Conservation (phyloP, 768 basidiomycete genomes). For the Tulasnella sp. region DNA sequence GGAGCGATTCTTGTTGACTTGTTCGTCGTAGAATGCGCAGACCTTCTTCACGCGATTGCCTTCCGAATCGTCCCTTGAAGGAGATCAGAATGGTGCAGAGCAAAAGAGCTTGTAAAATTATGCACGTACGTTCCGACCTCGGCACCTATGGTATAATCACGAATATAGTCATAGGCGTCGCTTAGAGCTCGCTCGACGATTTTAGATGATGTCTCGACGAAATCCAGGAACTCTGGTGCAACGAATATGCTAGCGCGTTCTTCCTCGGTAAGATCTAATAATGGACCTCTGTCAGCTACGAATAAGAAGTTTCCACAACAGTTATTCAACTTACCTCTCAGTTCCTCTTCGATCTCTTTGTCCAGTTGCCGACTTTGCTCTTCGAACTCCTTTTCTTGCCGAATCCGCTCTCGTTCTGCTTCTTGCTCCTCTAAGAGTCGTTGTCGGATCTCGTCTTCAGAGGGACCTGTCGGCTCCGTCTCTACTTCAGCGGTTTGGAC, state of each 20-base stretch:
- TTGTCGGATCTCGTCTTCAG: slow-evolving; percentile 76
- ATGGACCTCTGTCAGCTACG: neutral
- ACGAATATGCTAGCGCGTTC: slow-evolving; percentile 78
- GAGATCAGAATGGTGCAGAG: neutral
- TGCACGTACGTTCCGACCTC: slow-evolving; percentile 76
- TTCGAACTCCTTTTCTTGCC: slow-evolving; percentile 76
- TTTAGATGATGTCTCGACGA: slow-evolving; percentile 92
- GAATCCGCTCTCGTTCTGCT: slow-evolving; percentile 57
- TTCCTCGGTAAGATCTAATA: slow-evolving; percentile 80
- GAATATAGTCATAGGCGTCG: slow-evolving; percentile 95
- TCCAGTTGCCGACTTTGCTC: slow-evolving; percentile 84
- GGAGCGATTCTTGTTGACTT: slow-evolving; percentile 88
- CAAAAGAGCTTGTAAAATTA: neutral
- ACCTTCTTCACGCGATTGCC: slow-evolving; percentile 87
- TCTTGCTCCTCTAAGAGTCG: slow-evolving; percentile 71
- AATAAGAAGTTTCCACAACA: neutral
- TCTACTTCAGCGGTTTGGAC: slow-evolving; percentile 75
- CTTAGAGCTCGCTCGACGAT: slow-evolving; percentile 93
- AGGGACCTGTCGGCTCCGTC: slow-evolving; percentile 52
- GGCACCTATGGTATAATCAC: slow-evolving; percentile 91
- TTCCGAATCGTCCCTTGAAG: slow-evolving; percentile 80
- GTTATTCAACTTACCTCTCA: slow-evolving; percentile 60
- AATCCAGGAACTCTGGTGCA: slow-evolving; percentile 91
- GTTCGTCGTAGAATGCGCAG: slow-evolving; percentile 92
- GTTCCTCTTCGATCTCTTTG: slow-evolving; percentile 83